Percentiles rank a stretch among this genome's conserved stretches.
These are phyloP conservation scores for Carallia pectinifolia DNA, from an alignment of 345 rosid genomes.

Conservation along the genomic window DNA sequence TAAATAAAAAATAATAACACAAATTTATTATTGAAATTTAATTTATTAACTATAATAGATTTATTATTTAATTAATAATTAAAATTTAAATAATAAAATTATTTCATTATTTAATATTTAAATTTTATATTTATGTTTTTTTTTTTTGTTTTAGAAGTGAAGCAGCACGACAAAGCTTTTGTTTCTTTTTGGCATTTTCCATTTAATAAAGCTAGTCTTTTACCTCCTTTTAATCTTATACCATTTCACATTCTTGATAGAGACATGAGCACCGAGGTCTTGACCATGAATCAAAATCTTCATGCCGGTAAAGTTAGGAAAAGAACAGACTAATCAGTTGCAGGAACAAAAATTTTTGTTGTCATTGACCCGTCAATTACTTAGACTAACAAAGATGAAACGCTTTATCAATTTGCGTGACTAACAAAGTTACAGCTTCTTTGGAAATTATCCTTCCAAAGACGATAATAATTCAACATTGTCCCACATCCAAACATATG, in stretches of 20 bases:
- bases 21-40: no score
- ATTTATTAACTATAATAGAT: no score
- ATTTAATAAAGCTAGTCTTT: neutral
- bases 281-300: slow-evolving; percentile 6
- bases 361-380: neutral
- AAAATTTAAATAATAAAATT: no score
- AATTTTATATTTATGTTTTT: no score
- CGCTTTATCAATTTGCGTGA: neutral
- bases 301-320: neutral
- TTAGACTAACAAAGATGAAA: neutral
- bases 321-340: neutral
- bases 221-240: neutral
- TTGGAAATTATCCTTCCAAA: neutral
- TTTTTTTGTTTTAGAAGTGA: no score
- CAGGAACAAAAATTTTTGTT: neutral
- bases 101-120: no score
- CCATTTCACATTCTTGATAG: neutral
- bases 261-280: neutral
- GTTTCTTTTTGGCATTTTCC: no score
- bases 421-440: neutral
- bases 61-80: no score
- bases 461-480: neutral
- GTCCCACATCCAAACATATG: neutral
- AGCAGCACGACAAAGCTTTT: no score
- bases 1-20: no score